Percentiles rank a stretch among this genome's conserved stretches.
These are phyloP conservation scores for Talaromyces sp. DNA, from an alignment of 2,329 filamentous ascomycete genomes.

Conservation along the genomic window DNA sequence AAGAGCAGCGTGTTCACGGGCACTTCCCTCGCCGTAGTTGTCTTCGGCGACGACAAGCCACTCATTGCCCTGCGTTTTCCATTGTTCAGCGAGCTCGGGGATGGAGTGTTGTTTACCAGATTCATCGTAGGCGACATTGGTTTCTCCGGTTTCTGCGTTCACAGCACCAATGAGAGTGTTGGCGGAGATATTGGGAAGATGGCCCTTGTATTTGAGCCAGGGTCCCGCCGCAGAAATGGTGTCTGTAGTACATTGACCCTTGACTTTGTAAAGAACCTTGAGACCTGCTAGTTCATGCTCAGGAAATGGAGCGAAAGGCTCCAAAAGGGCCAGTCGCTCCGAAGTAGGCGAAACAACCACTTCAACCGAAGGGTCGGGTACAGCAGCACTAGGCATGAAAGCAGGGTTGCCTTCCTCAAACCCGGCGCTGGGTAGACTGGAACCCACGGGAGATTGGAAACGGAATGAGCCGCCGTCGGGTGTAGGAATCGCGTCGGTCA, in stretches of 20 bases:
- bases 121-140: slow-evolving; percentile 86
- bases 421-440: slow-evolving; percentile 62
- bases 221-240: slow-evolving; percentile 96
- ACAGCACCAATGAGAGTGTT: slow-evolving; percentile 96
- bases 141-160: slow-evolving; percentile 87
- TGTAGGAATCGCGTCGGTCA: slow-evolving; percentile 79
- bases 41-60: slow-evolving; percentile 97
- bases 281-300: slow-evolving; percentile 68
- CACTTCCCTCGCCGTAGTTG: slow-evolving; percentile 82
- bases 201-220: slow-evolving; percentile 99
- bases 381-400: slow-evolving; percentile 68
- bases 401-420: slow-evolving; percentile 75
- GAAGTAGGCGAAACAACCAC: slow-evolving; percentile 85
- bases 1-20: slow-evolving; percentile 22
- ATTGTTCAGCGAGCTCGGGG: slow-evolving; percentile 78
- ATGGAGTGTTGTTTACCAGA: slow-evolving; percentile 73
- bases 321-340: slow-evolving; percentile 81
- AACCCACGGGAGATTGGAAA: slow-evolving; percentile 69
- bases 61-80: slow-evolving; percentile 69
- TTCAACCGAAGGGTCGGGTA: slow-evolving; percentile 65
- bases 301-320: slow-evolving; percentile 86
- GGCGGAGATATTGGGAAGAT: slow-evolving; percentile 93
- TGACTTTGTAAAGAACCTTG: slow-evolving; percentile 89
- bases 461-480: slow-evolving; percentile 77
- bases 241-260: slow-evolving; percentile 97